These are phyloP conservation scores for Fomitiporia mediterranea DNA, from an alignment of 1,284 basidiomycete species.

Conservation along the genomic window DNA sequence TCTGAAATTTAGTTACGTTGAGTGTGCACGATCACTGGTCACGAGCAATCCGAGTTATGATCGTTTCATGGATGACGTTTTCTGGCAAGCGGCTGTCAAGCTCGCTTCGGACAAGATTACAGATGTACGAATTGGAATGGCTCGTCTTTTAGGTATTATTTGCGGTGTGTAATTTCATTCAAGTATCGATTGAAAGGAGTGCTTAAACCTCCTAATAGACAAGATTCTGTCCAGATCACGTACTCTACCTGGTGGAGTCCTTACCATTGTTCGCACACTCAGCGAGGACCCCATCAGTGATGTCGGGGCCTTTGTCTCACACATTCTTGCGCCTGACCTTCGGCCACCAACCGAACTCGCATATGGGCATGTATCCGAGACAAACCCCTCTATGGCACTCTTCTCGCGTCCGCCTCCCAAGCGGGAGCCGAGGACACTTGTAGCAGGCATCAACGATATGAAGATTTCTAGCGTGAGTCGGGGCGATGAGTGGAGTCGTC, in stretches of 20 bases:
- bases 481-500: neutral
- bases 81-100: conserved; percentile 53
- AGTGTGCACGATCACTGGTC: conserved; percentile 33
- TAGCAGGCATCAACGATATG: conserved; percentile 2
- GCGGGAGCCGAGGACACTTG: conserved; percentile 1
- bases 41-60: conserved; percentile 28
- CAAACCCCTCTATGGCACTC: conserved; percentile 18
- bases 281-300: conserved; percentile 45
- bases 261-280: conserved; percentile 38
- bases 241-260: conserved; percentile 26
- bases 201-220: conserved; percentile 14
- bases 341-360: conserved; percentile 20
- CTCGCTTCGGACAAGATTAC: conserved; percentile 72
- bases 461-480: neutral
- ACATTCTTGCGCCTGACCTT: conserved; percentile 16
- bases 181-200: conserved; percentile 4
- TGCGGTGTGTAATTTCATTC: conserved; percentile 39
- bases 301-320: conserved; percentile 40
- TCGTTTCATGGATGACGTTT: conserved; percentile 47
- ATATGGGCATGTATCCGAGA: conserved; percentile 21
- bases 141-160: conserved; percentile 58
- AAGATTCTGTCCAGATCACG: conserved; percentile 17
- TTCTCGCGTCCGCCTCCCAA: conserved; percentile 34
- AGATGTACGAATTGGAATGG: conserved; percentile 84
- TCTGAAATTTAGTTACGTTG: conserved; percentile 30